These are phyloP conservation scores for Lactuca saligna DNA, from an alignment of 129 eudicot species.

Conservation along the genomic window DNA sequence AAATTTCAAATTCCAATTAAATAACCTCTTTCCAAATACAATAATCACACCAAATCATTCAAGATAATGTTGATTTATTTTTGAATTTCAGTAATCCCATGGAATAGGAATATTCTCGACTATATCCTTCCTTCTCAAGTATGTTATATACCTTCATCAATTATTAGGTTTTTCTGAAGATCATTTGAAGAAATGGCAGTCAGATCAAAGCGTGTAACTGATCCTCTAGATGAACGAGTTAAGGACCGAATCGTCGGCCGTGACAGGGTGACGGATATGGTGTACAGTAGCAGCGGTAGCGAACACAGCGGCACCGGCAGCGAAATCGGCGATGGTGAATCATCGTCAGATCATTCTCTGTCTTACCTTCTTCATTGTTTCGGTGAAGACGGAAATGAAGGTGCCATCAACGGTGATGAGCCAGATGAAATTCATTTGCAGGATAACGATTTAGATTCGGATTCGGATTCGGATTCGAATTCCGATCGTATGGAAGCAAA, in stretches of 20 bases:
- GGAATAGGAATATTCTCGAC: conserved; percentile 37
- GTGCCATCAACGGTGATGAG: conserved; percentile 16
- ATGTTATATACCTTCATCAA: conserved; percentile 12
- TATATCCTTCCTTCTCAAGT: conserved; percentile 9
- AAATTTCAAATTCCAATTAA: conserved; percentile 7
- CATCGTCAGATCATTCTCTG: conserved; percentile 41
- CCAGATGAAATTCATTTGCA: conserved; percentile 11
- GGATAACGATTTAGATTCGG: conserved; percentile 15
- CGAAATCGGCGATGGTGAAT: conserved; percentile 28
- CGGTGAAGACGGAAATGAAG: conserved; percentile 16
- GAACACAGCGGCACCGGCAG: conserved; percentile 49
- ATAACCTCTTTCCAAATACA: conserved; percentile 15
- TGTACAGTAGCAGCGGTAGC: conserved; percentile 56
- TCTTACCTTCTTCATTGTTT: conserved; percentile 64
- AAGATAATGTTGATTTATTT: conserved; percentile 28
- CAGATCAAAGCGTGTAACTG: conserved; percentile 56
- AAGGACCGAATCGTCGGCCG: conserved; percentile 56
- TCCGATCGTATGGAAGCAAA: conserved; percentile 30
- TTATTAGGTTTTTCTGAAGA: not conserved
- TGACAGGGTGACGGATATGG: conserved; percentile 12
- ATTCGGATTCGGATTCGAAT: conserved; percentile 39
- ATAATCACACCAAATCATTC: conserved; percentile 21
- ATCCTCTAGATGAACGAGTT: conserved; percentile 59
- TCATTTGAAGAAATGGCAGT: conserved; percentile 34
- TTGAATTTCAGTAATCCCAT: conserved; percentile 6